Conservation (phyloP, 1,284 basidiomycete species). For the Leccinum solheimii region DNA sequence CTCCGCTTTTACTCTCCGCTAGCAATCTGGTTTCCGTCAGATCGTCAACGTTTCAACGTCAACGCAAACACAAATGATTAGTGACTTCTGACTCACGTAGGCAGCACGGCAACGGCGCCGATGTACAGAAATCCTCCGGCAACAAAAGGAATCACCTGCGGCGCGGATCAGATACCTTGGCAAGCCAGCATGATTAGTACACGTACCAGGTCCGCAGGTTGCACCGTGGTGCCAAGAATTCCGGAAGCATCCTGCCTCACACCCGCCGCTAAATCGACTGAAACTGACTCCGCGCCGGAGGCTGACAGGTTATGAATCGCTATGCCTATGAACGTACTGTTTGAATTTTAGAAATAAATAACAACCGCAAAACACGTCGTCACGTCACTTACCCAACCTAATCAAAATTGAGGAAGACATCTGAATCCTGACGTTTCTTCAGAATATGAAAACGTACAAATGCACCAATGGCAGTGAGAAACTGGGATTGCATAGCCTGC, state of each 20-base stretch:
- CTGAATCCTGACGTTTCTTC: neutral
- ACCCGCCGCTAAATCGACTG: constrained; percentile 64
- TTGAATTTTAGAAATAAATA: constrained; percentile 9
- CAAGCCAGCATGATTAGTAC: constrained; percentile 9
- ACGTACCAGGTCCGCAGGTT: constrained; percentile 74
- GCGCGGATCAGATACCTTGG: constrained; percentile 12
- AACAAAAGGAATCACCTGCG: constrained; percentile 84
- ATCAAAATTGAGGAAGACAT: constrained; percentile 16
- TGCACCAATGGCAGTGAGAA: constrained; percentile 84
- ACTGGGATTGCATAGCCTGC: constrained; percentile 90
- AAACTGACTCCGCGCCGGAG: constrained; percentile 44
- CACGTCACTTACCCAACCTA: constrained; percentile 54
- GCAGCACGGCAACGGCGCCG: constrained; percentile 85
- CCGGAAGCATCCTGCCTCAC: constrained; percentile 72
- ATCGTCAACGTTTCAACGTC: constrained; percentile 11
- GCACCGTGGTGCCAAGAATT: constrained; percentile 77
- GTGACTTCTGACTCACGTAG: constrained; percentile 60
- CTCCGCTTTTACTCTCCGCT: constrained; percentile 81
- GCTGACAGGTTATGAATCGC: constrained; percentile 72
- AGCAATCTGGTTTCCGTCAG: constrained; percentile 56
- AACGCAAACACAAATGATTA: neutral
- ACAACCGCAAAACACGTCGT: neutral
- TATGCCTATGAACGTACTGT: constrained; percentile 86
- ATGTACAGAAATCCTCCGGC: constrained; percentile 94
- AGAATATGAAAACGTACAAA: constrained; percentile 53